Percentiles rank a stretch among this genome's conserved stretches.
Conservation (phyloP, 306 rosid species). For the Trichosanthes truncata region DNA sequence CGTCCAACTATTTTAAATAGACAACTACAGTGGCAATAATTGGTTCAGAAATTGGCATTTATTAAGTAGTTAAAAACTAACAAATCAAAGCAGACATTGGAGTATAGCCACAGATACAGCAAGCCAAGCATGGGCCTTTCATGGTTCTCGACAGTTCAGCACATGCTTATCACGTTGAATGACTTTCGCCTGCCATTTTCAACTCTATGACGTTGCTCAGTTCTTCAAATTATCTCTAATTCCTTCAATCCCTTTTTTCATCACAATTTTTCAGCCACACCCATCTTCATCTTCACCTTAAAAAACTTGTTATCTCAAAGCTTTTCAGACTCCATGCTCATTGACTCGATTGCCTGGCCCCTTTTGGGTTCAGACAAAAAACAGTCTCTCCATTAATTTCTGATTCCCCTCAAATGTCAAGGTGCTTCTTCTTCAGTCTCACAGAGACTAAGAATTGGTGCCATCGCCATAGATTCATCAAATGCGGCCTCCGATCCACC, state of each 20-base stretch:
- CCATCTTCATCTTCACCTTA: neutral
- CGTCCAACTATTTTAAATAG: no score
- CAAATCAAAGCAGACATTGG: neutral
- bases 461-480: constrained; percentile 35
- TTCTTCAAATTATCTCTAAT: neutral
- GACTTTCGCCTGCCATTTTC: neutral
- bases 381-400: neutral
- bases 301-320: neutral
- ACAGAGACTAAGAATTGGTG: constrained; percentile 47
- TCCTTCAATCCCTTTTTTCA: neutral
- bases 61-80: no score
- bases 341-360: neutral
- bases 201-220: neutral
- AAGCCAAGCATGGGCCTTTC: neutral
- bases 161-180: constrained; percentile 5
- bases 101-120: neutral
- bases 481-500: constrained; percentile 58
- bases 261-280: neutral
- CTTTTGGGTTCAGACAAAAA: neutral
- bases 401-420: constrained; percentile 15
- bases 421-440: constrained; percentile 59
- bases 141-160: neutral
- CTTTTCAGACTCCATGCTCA: neutral
- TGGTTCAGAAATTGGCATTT: no score
- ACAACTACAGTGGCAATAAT: no score